A percentile compares a stretch with the other conserved stretches of the same genome.
These are phyloP conservation scores for Ustilago tritici DNA, from an alignment of 1,284 basidiomycete species.

Conservation along the genomic window DNA sequence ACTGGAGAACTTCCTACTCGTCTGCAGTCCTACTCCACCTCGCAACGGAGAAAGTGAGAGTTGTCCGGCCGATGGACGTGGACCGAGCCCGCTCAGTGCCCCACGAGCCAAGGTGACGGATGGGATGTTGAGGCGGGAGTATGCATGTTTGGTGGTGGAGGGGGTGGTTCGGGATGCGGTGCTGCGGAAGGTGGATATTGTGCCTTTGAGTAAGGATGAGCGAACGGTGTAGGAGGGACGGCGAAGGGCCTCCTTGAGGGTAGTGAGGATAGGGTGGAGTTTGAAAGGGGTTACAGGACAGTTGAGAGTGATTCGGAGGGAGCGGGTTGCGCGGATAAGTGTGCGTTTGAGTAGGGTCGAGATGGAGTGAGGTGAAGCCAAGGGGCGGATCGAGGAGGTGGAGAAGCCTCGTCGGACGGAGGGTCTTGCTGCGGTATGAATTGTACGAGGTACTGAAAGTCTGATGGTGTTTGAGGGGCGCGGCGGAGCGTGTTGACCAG, in stretches of 20 bases:
- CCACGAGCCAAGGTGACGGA: slow-evolving; percentile 27
- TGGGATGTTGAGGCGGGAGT: slow-evolving; percentile 10
- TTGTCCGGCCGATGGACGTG: slow-evolving; percentile 19
- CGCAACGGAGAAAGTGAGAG: slow-evolving; percentile 26
- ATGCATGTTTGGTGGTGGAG: slow-evolving; percentile 1
- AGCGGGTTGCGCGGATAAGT: background rate
- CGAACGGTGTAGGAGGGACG: background rate
- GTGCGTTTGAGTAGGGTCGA: background rate
- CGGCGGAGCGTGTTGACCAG: background rate
- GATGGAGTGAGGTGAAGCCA: background rate
- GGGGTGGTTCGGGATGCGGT: slow-evolving; percentile 2
- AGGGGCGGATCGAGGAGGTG: background rate
- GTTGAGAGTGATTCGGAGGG: background rate
- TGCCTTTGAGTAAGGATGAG: slow-evolving; percentile 25
- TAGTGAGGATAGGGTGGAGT: background rate
- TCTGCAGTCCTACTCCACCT: slow-evolving; percentile 37
- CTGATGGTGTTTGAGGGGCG: slow-evolving; percentile 10
- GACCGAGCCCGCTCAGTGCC: slow-evolving; percentile 19
- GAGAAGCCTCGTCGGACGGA: background rate
- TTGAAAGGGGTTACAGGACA: background rate
- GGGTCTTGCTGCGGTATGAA: background rate
- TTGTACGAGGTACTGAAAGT: background rate
- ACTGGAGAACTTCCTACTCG: slow-evolving; percentile 34
- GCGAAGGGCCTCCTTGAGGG: background rate
- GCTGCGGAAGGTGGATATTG: slow-evolving; percentile 13